These are phyloP conservation scores for Phytophthora capsici DNA, from an alignment of 352 stramenopile species.

Conservation along the genomic window DNA sequence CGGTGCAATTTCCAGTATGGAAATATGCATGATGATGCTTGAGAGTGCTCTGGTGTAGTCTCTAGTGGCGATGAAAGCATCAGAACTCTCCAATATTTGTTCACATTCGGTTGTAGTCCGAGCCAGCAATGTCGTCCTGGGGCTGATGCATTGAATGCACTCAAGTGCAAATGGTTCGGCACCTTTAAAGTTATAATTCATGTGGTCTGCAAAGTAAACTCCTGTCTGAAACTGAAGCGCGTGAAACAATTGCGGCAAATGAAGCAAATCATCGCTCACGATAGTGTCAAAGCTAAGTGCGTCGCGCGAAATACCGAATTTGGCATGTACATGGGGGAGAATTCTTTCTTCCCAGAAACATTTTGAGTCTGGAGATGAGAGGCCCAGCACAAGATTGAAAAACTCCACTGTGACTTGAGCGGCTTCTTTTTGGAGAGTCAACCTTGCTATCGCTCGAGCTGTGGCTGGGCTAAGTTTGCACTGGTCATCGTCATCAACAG, in stretches of 20 bases:
- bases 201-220: slow-evolving; percentile 32
- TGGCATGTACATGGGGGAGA: slow-evolving; percentile 45
- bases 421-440: slow-evolving; percentile 27
- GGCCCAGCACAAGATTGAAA: slow-evolving; percentile 63
- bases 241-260: slow-evolving; percentile 62
- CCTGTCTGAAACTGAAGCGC: slow-evolving; percentile 50
- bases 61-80: slow-evolving; percentile 26
- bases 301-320: slow-evolving; percentile 43
- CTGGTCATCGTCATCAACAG: slow-evolving; percentile 9
- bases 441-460: slow-evolving; percentile 21
- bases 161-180: slow-evolving; percentile 28
- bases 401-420: slow-evolving; percentile 46
- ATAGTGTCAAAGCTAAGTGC: slow-evolving; percentile 35
- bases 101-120: slow-evolving; percentile 37
- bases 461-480: slow-evolving; percentile 9
- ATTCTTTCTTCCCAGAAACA: slow-evolving; percentile 61
- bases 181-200: slow-evolving; percentile 49
- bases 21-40: slow-evolving; percentile 49
- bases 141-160: slow-evolving; percentile 24
- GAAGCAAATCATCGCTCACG: slow-evolving; percentile 47
- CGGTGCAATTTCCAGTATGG: slow-evolving; percentile 40
- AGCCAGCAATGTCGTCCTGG: slow-evolving; percentile 30
- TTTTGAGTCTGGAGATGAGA: slow-evolving; percentile 34
- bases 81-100: slow-evolving; percentile 28
- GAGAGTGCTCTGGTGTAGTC: slow-evolving; percentile 39